Evolutionary conservation across 2,329 filamentous ascomycete species (phyloP), one percentile per base, ranked within the genome.

Genomic region (Diaporthe velutina): DNA sequence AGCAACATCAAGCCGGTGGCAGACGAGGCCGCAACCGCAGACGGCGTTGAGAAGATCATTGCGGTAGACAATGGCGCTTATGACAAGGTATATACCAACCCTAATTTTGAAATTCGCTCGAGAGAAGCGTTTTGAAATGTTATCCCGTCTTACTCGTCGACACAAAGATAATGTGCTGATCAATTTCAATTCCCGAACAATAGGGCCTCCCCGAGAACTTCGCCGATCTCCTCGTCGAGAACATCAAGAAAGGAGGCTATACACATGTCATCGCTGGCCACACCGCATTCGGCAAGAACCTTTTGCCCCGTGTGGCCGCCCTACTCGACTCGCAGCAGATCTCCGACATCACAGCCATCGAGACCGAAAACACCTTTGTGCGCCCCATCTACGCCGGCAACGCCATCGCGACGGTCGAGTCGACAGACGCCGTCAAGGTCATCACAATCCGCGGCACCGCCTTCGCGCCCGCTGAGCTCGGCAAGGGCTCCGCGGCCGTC

Each of bases 321-420:
- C 87, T 99, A 73, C 89, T 99, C 75, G 97, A 99, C 83, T 92
- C 93, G 48, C 96, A 98, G 86, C 96, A 98, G 83, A 92, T 99
- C 76, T 98, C 96, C 58, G 97, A 99, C 83, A 94, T 98, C 78
- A 98, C 92, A 25, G 89, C 86, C 1, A 93, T 99, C 81, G 92
- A 98, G 84, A 91, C 91, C 84, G 96, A 98, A 84, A 96, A 96
- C 83, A 98, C 95, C 17, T 99, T 99, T 81, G 93, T 98, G 73
- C 94, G 97, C 74, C 96, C 97, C 38, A 98, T 99, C 81, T 99
- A 99, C 84, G 97, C 97, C 74, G 97, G 97, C 73, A 99, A 99
- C 82, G 97, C 96, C 64, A 98, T 99, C 81, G 91, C 97, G 48
- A 99, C 97, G 13, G 96, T 99, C 75, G 94, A 98, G 85, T 98